phyloP scores from a whole-genome alignment of 176 grass and related monocot species.

The Chloris gayana region DNA sequence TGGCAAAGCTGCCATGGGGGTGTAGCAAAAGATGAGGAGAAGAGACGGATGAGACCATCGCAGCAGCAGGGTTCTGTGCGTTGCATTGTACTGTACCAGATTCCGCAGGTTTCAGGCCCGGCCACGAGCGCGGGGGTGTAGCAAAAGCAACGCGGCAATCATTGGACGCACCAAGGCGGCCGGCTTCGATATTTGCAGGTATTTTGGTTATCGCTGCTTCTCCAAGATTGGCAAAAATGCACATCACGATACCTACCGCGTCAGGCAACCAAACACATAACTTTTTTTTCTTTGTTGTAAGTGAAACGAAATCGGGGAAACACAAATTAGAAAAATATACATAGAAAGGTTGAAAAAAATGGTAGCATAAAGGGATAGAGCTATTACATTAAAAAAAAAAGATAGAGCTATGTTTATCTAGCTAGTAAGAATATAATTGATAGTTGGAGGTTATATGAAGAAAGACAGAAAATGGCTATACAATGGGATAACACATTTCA shows the following conservation, averaged over 20 bases:
- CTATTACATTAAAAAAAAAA: too few species aligned
- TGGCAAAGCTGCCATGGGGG: conserved; percentile 44
- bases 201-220: conserved; percentile 40
- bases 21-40: conserved; percentile 30
- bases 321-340: too few species aligned
- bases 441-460: too few species aligned
- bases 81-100: conserved; percentile 20
- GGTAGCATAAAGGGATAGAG: too few species aligned
- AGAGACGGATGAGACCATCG: conserved; percentile 30
- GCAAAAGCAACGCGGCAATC: conserved; percentile 34
- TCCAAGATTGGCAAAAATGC: conserved; percentile 38
- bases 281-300: too few species aligned
- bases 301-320: too few species aligned
- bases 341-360: too few species aligned
- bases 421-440: too few species aligned
- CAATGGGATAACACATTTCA: too few species aligned
- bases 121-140: neutral
- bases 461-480: too few species aligned
- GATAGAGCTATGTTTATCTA: too few species aligned
- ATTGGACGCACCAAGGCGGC: neutral
- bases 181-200: conserved; percentile 1
- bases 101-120: conserved; percentile 16
- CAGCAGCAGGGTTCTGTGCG: neutral
- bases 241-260: neutral
- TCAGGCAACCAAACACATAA: neutral